phyloP scores from a whole-genome alignment of 164 flowering plant species.

The Stephania japonica region DNA sequence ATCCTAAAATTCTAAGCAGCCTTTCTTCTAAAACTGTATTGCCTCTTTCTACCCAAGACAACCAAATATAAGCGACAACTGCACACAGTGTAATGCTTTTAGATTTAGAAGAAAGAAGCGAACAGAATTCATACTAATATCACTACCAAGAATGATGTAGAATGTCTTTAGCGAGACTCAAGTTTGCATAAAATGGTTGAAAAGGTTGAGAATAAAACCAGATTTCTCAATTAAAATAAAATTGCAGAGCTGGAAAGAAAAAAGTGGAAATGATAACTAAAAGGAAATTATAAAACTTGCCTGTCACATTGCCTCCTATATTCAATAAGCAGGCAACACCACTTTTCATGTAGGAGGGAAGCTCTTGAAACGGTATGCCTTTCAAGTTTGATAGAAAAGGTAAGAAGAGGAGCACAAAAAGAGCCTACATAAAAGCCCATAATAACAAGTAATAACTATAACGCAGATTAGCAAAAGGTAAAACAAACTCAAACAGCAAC shows the following conservation, averaged over 20 bases:
- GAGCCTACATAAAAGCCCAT: constrained; percentile 46
- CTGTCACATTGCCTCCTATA: constrained; percentile 36
- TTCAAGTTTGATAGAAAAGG: constrained; percentile 74
- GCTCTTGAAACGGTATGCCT: constrained; percentile 69
- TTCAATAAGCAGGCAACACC: constrained; percentile 84
- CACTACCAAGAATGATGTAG: neutral
- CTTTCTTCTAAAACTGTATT: too few relatives aligned
- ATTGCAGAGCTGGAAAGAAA: neutral
- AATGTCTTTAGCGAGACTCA: neutral
- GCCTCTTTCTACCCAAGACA: too few relatives aligned
- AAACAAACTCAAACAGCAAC: neutral
- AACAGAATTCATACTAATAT: too few relatives aligned
- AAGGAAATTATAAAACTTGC: constrained; percentile 23
- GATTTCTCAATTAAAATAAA: neutral
- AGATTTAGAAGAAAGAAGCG: too few relatives aligned
- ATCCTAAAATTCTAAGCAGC: too few relatives aligned
- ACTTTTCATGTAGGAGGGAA: constrained; percentile 60
- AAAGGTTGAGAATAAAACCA: neutral
- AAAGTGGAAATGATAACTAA: neutral
- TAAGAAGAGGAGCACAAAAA: constrained; percentile 70
- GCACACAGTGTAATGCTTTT: too few relatives aligned
- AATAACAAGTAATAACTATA: neutral
- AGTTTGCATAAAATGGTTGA: neutral
- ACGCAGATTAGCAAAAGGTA: neutral
- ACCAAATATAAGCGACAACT: too few relatives aligned